phyloP scores from a whole-genome alignment of 2,329 filamentous ascomycete species.

The Akanthomyces lecanii region DNA sequence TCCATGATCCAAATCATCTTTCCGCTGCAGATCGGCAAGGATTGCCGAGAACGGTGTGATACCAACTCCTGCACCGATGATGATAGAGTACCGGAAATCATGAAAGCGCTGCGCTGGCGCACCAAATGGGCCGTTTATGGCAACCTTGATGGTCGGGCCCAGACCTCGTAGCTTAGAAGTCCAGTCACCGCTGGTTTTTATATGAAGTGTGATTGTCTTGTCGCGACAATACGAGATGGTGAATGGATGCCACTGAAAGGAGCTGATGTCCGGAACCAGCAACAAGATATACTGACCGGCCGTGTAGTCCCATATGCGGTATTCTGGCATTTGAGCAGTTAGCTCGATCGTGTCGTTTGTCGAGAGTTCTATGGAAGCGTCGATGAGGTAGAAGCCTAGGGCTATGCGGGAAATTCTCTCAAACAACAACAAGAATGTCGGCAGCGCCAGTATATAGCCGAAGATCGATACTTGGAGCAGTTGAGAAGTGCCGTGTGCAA shows the following conservation, averaged over 20 bases:
- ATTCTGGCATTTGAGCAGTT: constrained; percentile 43
- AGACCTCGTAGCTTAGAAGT: constrained; percentile 43
- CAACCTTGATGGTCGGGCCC: constrained; percentile 42
- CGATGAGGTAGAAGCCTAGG: constrained; percentile 45
- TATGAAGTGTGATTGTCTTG: constrained; percentile 50
- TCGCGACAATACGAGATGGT: constrained; percentile 53
- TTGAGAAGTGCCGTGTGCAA: constrained; percentile 48
- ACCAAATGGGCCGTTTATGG: constrained; percentile 54
- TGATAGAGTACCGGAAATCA: constrained; percentile 52
- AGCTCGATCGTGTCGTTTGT: constrained; percentile 51
- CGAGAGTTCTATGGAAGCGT: constrained; percentile 44
- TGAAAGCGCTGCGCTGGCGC: constrained; percentile 56
- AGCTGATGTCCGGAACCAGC: constrained; percentile 48
- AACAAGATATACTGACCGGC: constrained; percentile 57
- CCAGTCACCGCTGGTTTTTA: constrained; percentile 57
- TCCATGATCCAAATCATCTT: constrained; percentile 36
- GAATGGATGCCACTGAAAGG: constrained; percentile 58
- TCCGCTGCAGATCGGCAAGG: constrained; percentile 49
- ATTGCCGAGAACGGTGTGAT: constrained; percentile 56
- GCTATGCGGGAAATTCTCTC: constrained; percentile 45
- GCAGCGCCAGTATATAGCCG: constrained; percentile 53
- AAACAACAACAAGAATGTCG: constrained; percentile 45
- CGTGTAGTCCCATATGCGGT: constrained; percentile 48
- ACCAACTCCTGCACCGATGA: constrained; percentile 54
- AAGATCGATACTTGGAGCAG: constrained; percentile 54